Evolutionary conservation across 73 alveolate species (phyloP).

Genomic region (Blepharisma japonicum): DNA sequence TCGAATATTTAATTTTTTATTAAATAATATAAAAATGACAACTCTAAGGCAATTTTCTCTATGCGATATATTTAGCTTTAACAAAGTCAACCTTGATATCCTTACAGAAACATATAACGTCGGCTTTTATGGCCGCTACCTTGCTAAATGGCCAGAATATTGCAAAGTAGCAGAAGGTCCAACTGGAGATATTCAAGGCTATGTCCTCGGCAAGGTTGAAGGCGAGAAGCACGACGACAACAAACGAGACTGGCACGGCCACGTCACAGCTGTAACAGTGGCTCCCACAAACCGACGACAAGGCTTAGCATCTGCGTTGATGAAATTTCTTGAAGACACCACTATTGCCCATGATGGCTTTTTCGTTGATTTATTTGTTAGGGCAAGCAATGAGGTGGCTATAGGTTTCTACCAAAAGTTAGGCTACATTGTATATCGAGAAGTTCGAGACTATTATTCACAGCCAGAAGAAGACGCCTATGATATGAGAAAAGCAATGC

Average conservation of each 20-base stretch:
- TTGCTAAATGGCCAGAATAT: conserved; percentile 92
- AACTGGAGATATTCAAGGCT: conserved; percentile 88
- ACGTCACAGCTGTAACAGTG: conserved; percentile 98
- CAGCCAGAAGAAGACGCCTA: conserved; percentile 95
- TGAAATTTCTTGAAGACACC: conserved; percentile 95
- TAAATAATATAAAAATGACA: background rate
- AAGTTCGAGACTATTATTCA: conserved; percentile 81
- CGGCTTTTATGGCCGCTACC: conserved; percentile 89
- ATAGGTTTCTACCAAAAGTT: conserved; percentile 87
- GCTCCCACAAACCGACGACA: conserved; percentile 96
- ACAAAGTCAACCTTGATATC: conserved; percentile 90
- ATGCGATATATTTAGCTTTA: conserved; percentile 90
- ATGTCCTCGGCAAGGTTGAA: conserved; percentile 95
- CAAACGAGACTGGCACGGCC: conserved; percentile 98
- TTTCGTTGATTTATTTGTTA: conserved; percentile 96
- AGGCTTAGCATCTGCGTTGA: conserved; percentile 94
- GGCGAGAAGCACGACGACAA: conserved; percentile 86
- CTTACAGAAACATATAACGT: conserved; percentile 92
- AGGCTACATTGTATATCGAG: conserved; percentile 87
- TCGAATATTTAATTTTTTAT: too few species aligned
- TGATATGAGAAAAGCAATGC: conserved; percentile 97
- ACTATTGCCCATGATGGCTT: conserved; percentile 91
- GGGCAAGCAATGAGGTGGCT: conserved; percentile 93
- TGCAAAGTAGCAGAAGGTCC: conserved; percentile 85
- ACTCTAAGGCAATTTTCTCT: conserved; percentile 77